Conservation (phyloP, 2,329 filamentous ascomycete genomes). For the Phyllosticta capitalensis region DNA sequence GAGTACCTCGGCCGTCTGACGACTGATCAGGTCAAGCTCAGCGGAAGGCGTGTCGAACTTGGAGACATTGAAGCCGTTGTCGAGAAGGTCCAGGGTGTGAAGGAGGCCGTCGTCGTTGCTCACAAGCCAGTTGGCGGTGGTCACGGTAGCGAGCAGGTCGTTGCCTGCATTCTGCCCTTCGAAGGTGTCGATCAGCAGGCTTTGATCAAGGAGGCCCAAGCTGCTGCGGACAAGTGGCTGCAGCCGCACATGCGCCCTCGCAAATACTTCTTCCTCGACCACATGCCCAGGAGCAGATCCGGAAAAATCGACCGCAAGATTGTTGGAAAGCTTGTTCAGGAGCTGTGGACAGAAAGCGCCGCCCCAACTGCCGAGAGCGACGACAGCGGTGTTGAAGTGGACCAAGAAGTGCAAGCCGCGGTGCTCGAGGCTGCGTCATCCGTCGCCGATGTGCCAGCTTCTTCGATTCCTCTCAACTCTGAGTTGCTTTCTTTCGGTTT, state of each 20-base stretch:
- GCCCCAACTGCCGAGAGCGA: not conserved
- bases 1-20: constrained; percentile 69
- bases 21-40: constrained; percentile 69
- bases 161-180: constrained; percentile 1
- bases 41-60: constrained; percentile 68
- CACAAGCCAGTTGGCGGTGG: constrained; percentile 22
- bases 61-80: constrained; percentile 37
- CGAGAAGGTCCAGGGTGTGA: constrained; percentile 28
- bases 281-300: constrained; percentile 63
- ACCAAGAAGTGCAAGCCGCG: not conserved
- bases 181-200: constrained; percentile 10
- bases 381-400: not conserved
- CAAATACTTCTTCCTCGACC: constrained; percentile 52
- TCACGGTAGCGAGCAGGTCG: constrained; percentile 6
- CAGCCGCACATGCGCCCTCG: constrained; percentile 70
- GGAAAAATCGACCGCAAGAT: constrained; percentile 65
- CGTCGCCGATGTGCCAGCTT: constrained; percentile 14
- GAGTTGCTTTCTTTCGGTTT: constrained; percentile 18
- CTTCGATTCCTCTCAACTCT: constrained; percentile 11
- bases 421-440: constrained; percentile 7
- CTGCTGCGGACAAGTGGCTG: constrained; percentile 44
- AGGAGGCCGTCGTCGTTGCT: constrained; percentile 32
- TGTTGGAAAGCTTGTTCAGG: constrained; percentile 7
- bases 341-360: not conserved
- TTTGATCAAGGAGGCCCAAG: constrained; percentile 10